These are phyloP conservation scores for Aspergillus hortae DNA, from an alignment of 2,329 filamentous ascomycete species.

Conservation along the genomic window DNA sequence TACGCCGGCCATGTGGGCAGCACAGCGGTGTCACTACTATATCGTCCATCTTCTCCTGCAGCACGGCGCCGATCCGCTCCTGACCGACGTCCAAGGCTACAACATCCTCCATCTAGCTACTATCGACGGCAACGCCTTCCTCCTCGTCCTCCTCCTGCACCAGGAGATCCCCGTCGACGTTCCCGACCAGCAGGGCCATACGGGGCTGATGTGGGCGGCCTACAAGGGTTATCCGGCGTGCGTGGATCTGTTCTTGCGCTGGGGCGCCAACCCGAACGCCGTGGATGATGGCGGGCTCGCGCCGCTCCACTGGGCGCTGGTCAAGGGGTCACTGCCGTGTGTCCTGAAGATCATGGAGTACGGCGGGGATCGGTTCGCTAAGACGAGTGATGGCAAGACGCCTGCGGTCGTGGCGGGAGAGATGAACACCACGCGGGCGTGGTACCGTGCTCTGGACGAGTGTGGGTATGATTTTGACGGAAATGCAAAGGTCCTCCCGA, in stretches of 20 bases:
- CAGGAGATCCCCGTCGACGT: slow-evolving; percentile 94
- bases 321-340: slow-evolving; percentile 85
- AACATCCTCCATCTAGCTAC: slow-evolving; percentile 97
- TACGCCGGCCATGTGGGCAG: slow-evolving; percentile 94
- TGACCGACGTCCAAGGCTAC: slow-evolving; percentile 93
- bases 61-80: slow-evolving; percentile 85
- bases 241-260: slow-evolving; percentile 87
- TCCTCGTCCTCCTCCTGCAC: slow-evolving; percentile 85
- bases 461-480: slow-evolving; percentile 80
- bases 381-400: slow-evolving; percentile 86
- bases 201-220: slow-evolving; percentile 95
- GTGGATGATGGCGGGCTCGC: slow-evolving; percentile 91
- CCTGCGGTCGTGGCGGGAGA: slow-evolving; percentile 81
- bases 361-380: slow-evolving; percentile 86
- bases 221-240: slow-evolving; percentile 95
- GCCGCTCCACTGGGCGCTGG: slow-evolving; percentile 91
- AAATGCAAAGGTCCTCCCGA: slow-evolving; percentile 64
- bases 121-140: slow-evolving; percentile 91
- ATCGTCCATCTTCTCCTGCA: slow-evolving; percentile 89
- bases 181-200: slow-evolving; percentile 84
- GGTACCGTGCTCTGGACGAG: slow-evolving; percentile 78
- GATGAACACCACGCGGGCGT: slow-evolving; percentile 79
- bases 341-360: slow-evolving; percentile 95
- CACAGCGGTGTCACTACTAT: slow-evolving; percentile 94
- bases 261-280: slow-evolving; percentile 91